phyloP scores from a whole-genome alignment of 441 rosid genomes.

The Erysimum cheiri region DNA sequence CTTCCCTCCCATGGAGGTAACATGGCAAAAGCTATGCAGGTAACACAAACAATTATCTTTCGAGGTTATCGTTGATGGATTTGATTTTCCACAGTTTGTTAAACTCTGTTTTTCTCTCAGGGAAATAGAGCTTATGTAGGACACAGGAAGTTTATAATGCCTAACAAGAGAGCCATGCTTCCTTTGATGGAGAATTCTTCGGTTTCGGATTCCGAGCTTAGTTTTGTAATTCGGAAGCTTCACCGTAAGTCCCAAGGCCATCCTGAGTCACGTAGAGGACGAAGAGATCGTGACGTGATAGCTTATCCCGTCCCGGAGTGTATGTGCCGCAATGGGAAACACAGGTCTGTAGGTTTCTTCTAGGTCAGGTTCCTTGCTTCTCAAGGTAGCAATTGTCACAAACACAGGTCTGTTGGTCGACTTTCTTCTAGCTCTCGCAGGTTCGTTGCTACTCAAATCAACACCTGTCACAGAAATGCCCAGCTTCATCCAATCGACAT shows the following conservation, averaged over 20 bases:
- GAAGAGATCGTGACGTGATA: conserved; percentile 66
- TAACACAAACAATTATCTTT: conserved; percentile 14
- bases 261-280: conserved; percentile 60
- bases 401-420: background rate
- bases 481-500: background rate
- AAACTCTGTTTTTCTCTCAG: conserved; percentile 32
- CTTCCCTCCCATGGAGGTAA: conserved; percentile 88
- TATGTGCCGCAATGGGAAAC: conserved; percentile 57
- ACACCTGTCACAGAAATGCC: background rate
- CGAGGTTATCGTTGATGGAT: background rate
- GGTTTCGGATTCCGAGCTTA: conserved; percentile 60
- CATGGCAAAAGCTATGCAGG: conserved; percentile 80
- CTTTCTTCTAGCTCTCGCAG: conserved; percentile 19
- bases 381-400: conserved; percentile 6
- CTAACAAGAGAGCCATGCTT: conserved; percentile 73
- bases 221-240: conserved; percentile 55
- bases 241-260: conserved; percentile 67
- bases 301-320: conserved; percentile 83
- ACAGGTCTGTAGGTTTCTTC: conserved; percentile 37
- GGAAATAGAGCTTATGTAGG: conserved; percentile 83
- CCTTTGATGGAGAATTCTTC: conserved; percentile 60
- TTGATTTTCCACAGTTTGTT: background rate
- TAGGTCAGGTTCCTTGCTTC: conserved; percentile 24
- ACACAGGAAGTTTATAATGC: conserved; percentile 74
- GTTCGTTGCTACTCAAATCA: conserved; percentile 7